phyloP scores from a whole-genome alignment of 305 asterid genomes.

The Andrographis paniculata region DNA sequence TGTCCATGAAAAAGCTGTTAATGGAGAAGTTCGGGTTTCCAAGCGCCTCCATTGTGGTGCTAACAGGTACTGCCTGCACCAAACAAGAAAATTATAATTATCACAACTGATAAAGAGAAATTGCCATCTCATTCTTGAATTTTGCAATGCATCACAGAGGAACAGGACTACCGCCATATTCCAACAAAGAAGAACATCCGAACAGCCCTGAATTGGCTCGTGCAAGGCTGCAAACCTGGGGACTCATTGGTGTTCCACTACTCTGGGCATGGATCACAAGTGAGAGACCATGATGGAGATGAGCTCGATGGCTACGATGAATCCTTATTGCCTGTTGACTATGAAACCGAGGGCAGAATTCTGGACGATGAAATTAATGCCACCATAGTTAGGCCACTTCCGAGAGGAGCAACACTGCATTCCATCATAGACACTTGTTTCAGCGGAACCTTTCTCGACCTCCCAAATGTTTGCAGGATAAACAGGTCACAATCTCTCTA shows the following conservation, averaged over 20 bases:
- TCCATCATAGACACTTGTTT: conserved; percentile 70
- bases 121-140: background rate
- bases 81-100: background rate
- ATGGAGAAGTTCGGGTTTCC: conserved; percentile 47
- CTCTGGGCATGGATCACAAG: conserved; percentile 65
- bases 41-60: conserved; percentile 43
- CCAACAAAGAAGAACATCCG: conserved; percentile 66
- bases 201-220: conserved; percentile 60
- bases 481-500: conserved; percentile 34
- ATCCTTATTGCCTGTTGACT: conserved; percentile 61
- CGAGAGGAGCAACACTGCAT: conserved; percentile 58
- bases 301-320: conserved; percentile 74
- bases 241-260: conserved; percentile 76
- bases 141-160: conserved; percentile 42
- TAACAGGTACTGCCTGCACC: conserved; percentile 38
- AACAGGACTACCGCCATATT: conserved; percentile 30
- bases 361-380: conserved; percentile 73
- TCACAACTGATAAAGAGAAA: background rate
- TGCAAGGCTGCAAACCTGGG: conserved; percentile 48
- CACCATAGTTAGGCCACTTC: conserved; percentile 66
- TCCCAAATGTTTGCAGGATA: conserved; percentile 49
- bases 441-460: conserved; percentile 72
- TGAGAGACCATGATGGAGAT: conserved; percentile 46
- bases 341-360: conserved; percentile 56
- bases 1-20: conserved; percentile 40